These are phyloP conservation scores for Malus domestica DNA, from an alignment of 306 rosid genomes.

Conservation along the genomic window DNA sequence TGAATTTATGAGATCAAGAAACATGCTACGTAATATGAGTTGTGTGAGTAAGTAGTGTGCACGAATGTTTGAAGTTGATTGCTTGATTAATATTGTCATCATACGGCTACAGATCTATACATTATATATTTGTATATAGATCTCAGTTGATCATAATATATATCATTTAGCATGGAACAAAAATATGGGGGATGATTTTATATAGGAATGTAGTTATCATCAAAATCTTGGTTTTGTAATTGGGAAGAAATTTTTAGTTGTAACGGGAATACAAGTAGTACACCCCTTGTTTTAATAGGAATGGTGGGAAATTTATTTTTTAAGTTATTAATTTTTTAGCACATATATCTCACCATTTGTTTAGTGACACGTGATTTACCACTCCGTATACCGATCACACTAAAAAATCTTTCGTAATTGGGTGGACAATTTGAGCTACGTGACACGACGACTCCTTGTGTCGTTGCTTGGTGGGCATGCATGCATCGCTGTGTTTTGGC, in stretches of 20 bases:
- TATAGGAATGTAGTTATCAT: neutral
- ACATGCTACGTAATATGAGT: constrained; percentile 32
- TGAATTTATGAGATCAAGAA: constrained; percentile 25
- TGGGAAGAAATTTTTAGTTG: too few relatives aligned
- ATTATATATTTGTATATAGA: neutral
- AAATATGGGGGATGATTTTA: neutral
- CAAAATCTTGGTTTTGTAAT: neutral
- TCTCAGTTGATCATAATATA: neutral
- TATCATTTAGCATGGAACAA: neutral
- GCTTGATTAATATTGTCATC: neutral
- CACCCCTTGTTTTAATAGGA: too few relatives aligned
- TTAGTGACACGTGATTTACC: too few relatives aligned
- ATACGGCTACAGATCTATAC: neutral
- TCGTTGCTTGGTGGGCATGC: neutral
- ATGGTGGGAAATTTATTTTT: too few relatives aligned
- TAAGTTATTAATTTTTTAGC: too few relatives aligned
- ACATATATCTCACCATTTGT: too few relatives aligned
- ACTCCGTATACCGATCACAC: too few relatives aligned
- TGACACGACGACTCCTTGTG: neutral
- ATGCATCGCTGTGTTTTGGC: neutral
- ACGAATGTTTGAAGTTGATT: constrained; percentile 13
- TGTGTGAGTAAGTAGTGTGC: constrained; percentile 16
- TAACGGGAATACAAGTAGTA: too few relatives aligned
- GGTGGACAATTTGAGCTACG: neutral
- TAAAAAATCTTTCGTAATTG: neutral